A percentile compares a stretch with the other conserved stretches of the same genome.
These are phyloP conservation scores for Umbelopsis sp. DNA, from an alignment of 371 early-diverging fungal genomes.

Conservation along the genomic window DNA sequence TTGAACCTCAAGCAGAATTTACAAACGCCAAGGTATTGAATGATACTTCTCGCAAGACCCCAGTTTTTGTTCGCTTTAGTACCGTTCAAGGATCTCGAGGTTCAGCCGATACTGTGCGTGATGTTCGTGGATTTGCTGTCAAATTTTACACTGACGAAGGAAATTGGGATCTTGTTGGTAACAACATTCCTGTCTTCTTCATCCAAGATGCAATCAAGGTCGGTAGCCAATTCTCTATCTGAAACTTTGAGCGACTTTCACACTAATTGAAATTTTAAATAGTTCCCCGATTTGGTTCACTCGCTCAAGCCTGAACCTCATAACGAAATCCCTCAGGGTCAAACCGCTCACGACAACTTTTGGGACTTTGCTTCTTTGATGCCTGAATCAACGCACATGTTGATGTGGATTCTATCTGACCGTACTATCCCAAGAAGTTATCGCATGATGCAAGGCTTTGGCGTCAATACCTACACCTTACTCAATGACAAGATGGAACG, in stretches of 20 bases:
- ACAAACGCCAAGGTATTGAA: constrained; percentile 62
- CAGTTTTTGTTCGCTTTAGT: constrained; percentile 65
- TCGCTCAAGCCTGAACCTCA: constrained; percentile 54
- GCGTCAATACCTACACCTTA: constrained; percentile 27
- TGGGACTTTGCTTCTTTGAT: constrained; percentile 55
- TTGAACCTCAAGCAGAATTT: too few species aligned
- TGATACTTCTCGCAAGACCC: constrained; percentile 58
- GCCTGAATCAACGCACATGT: constrained; percentile 51
- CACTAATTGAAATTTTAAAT: neutral
- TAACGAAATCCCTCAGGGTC: constrained; percentile 50
- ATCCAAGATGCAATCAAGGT: neutral
- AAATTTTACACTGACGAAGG: constrained; percentile 66
- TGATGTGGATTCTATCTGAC: constrained; percentile 49
- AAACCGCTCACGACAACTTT: constrained; percentile 52
- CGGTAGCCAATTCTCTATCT: neutral
- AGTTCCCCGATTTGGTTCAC: constrained; percentile 56
- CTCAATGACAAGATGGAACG: constrained; percentile 48
- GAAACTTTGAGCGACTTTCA: neutral
- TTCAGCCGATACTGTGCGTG: constrained; percentile 59
- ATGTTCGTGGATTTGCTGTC: constrained; percentile 65
- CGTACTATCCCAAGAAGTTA: constrained; percentile 48
- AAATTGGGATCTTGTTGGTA: constrained; percentile 9
- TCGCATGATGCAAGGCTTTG: constrained; percentile 34
- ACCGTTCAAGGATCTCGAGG: constrained; percentile 67
- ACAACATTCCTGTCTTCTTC: constrained; percentile 12